A percentile compares a stretch with the other conserved stretches of the same genome.
Evolutionary conservation across 2,329 filamentous ascomycete genomes (phyloP).

Genomic region (Coniosporium tulheliwenetii): DNA sequence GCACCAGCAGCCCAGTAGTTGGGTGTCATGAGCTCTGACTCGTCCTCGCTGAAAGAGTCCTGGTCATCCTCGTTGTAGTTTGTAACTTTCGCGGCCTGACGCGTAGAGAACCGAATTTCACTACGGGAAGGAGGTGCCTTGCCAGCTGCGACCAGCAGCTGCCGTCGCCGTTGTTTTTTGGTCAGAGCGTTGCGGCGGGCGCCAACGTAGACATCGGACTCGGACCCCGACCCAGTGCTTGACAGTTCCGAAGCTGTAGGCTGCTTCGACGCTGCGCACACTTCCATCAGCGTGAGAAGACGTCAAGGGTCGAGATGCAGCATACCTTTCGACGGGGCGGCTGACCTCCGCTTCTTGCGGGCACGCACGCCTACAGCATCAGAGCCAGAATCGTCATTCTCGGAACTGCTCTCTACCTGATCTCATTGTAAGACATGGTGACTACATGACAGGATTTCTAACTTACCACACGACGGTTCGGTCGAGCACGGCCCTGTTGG

Average conservation of each 20-base stretch:
- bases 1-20: conserved; percentile 54
- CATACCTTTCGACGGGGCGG: conserved; percentile 48
- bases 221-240: conserved; percentile 52
- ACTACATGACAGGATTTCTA: conserved; percentile 1
- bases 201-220: conserved; percentile 60
- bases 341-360: conserved; percentile 52
- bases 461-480: conserved; percentile 44
- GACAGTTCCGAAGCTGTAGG: conserved; percentile 30
- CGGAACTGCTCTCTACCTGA: conserved; percentile 43
- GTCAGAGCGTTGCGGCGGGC: conserved; percentile 48
- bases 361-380: conserved; percentile 47
- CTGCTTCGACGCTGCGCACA: conserved; percentile 31
- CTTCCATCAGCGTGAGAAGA: neutral
- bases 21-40: conserved; percentile 47
- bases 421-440: conserved; percentile 6
- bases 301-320: conserved; percentile 4
- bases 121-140: conserved; percentile 46
- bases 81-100: conserved; percentile 61
- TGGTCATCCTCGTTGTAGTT: conserved; percentile 55
- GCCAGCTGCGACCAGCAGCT: conserved; percentile 48
- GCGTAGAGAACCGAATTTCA: conserved; percentile 84
- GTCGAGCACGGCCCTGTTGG: conserved; percentile 41
- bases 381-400: conserved; percentile 56
- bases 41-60: conserved; percentile 39
- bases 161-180: conserved; percentile 62